Conservation (phyloP, 208 protist species). For the Tritrichomonas musculus region DNA sequence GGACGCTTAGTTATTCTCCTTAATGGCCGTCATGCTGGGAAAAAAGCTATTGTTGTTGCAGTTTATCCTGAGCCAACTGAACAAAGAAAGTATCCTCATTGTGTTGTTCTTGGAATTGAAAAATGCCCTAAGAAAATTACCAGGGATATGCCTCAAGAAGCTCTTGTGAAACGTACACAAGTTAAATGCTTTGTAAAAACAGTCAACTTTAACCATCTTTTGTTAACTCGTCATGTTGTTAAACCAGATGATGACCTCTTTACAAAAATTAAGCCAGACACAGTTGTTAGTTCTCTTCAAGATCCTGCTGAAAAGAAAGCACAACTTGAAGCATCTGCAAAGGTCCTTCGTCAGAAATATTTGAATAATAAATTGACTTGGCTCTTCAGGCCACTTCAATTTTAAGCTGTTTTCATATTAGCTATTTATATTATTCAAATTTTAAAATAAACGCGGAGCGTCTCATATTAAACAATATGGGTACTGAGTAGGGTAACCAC, state of each 20-base stretch:
- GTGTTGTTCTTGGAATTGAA: not conserved
- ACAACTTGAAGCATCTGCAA: not conserved
- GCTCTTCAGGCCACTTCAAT: constrained; percentile 25
- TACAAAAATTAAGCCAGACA: no score
- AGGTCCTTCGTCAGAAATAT: not conserved
- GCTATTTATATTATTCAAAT: no score
- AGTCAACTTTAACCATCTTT: no score
- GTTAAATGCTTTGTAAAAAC: not conserved
- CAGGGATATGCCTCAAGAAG: not conserved
- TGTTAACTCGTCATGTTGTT: no score
- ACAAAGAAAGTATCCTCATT: not conserved
- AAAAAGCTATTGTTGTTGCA: not conserved
- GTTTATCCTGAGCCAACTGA: not conserved
- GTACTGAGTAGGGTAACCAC: constrained; percentile 7
- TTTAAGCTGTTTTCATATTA: no score
- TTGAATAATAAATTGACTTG: not conserved
- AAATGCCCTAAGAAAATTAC: constrained; percentile 21
- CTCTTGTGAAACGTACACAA: not conserved
- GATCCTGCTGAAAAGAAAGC: no score
- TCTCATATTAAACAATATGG: not conserved
- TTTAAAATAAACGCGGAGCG: not conserved
- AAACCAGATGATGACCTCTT: no score
- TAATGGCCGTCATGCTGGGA: not conserved
- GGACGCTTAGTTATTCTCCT: constrained; percentile 10
- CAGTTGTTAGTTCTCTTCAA: no score